Evolutionary conservation across 108 stramenopile genomes (phyloP), one percentile per base, ranked within the genome.

Genomic region (Nannochloropsis salina): DNA sequence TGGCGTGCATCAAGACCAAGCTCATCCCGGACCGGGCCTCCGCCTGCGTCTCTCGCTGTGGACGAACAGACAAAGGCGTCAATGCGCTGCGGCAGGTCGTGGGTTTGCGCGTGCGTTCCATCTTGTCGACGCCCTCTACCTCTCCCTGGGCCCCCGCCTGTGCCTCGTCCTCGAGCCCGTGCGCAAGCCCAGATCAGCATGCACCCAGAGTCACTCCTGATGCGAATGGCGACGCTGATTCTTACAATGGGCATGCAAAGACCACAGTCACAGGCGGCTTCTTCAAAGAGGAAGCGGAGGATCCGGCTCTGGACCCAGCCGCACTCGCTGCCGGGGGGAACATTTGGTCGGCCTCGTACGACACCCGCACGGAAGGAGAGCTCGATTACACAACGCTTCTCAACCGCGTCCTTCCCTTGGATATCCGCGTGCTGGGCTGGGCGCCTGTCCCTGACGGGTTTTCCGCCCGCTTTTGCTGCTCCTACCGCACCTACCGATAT

Each of bases 61-160:
- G 99, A 41, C 90, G 99, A 22, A 99, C 99, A 21, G 99, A 99
- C 90, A 86, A 87, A 82, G 99, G 99, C 11, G 98, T 99, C 2
- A 93, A 92, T 89, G 94, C 99, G 8, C 91, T 94, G n/a, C 96
- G 97, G 42, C 98, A 99, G 92, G 95, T 98, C 6, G 92, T 98
- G 9, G 93, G 95, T 8, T 84, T 98, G 21, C 88, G 89, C 20
- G 84, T 97, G 22, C 95, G 95, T 82, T 96, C 95, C 88, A 20
- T 42, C 20, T 85, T 90, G 61, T n/a, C 61, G 6, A n/a, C n/a
- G 8, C n/a, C 61, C 20, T 15, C 15, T n/a, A 74, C 61, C 22
- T 82, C 82, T 12, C 22, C 82, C 31, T 31, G 31, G 31, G 0
- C 31, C 31, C 31, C 31, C 31, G 31, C 31, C 31, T 31, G 31